Conservation (phyloP, 345 rosid genomes). For the Mercurialis annua region DNA sequence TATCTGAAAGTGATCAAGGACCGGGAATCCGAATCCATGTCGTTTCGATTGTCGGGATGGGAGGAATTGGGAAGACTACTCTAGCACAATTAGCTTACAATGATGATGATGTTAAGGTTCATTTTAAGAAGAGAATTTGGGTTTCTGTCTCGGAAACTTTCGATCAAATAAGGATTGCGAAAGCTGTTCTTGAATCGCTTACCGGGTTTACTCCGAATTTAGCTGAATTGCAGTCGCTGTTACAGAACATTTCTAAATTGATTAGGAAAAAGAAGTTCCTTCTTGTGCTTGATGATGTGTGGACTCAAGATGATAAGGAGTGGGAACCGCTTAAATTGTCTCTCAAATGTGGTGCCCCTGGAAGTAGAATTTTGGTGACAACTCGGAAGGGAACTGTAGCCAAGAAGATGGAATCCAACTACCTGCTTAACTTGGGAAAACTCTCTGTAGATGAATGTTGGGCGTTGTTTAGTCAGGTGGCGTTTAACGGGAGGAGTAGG, state of each 20-base stretch:
- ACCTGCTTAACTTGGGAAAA: neutral
- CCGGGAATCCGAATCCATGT: neutral
- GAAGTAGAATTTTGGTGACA: conserved; percentile 13
- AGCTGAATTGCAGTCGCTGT: neutral
- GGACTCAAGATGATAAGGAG: neutral
- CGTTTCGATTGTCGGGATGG: conserved; percentile 3
- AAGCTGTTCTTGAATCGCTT: conserved; percentile 2
- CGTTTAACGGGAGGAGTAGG: neutral
- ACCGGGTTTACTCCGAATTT: neutral
- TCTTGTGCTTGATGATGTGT: conserved; percentile 25
- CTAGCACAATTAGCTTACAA: neutral
- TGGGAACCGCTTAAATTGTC: conserved; percentile 5
- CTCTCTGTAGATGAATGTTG: conserved; percentile 1
- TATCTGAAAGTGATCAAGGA: neutral
- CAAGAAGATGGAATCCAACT: neutral
- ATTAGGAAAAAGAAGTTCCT: neutral
- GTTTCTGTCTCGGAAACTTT: conserved; percentile 9
- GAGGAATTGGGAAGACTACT: conserved; percentile 18
- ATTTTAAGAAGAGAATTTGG: conserved; percentile 8
- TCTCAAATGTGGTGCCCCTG: neutral
- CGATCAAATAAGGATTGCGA: neutral
- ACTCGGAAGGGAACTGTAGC: conserved; percentile 2
- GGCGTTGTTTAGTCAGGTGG: conserved; percentile 6
- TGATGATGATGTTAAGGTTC: neutral
- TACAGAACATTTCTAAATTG: neutral